phyloP scores from a whole-genome alignment of 2,329 filamentous ascomycete genomes.

The Lachnellula hyalina region DNA sequence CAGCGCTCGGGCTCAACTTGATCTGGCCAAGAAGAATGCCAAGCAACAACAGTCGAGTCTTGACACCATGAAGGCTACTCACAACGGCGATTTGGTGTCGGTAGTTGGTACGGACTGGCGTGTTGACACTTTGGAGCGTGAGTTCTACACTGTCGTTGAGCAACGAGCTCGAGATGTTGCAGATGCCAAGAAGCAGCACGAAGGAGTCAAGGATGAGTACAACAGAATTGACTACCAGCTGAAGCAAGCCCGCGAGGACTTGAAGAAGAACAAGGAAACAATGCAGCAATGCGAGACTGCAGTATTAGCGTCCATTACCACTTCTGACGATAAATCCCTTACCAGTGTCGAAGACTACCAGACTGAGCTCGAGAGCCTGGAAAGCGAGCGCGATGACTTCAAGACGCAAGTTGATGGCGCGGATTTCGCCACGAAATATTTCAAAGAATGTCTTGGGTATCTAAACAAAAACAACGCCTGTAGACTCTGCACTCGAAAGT shows the following conservation, averaged over 20 bases:
- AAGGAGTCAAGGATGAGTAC: conserved; percentile 65
- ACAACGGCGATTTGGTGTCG: conserved; percentile 62
- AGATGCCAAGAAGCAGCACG: conserved; percentile 64
- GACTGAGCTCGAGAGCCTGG: conserved; percentile 44
- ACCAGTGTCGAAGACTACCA: conserved; percentile 50
- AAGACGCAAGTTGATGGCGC: conserved; percentile 64
- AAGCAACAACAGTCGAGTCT: conserved; percentile 68
- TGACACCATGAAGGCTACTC: conserved; percentile 70
- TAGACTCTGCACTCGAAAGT: conserved; percentile 67
- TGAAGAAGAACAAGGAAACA: conserved; percentile 60
- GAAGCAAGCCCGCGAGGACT: conserved; percentile 57
- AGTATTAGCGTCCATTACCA: conserved; percentile 46
- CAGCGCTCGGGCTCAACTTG: conserved; percentile 76
- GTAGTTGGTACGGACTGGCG: conserved; percentile 65
- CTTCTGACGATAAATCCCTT: conserved; percentile 34
- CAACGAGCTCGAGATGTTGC: conserved; percentile 52
- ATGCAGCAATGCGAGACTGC: conserved; percentile 54
- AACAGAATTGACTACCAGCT: conserved; percentile 72
- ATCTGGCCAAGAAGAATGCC: conserved; percentile 75
- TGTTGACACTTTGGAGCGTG: conserved; percentile 60
- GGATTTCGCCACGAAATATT: conserved; percentile 66
- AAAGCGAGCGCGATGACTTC: conserved; percentile 46
- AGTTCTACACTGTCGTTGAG: conserved; percentile 61
- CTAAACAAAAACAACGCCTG: conserved; percentile 68
- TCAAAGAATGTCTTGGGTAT: conserved; percentile 59